These are phyloP conservation scores for Phyllosticta capitalensis DNA, from an alignment of 2,329 filamentous ascomycete species.

Conservation along the genomic window DNA sequence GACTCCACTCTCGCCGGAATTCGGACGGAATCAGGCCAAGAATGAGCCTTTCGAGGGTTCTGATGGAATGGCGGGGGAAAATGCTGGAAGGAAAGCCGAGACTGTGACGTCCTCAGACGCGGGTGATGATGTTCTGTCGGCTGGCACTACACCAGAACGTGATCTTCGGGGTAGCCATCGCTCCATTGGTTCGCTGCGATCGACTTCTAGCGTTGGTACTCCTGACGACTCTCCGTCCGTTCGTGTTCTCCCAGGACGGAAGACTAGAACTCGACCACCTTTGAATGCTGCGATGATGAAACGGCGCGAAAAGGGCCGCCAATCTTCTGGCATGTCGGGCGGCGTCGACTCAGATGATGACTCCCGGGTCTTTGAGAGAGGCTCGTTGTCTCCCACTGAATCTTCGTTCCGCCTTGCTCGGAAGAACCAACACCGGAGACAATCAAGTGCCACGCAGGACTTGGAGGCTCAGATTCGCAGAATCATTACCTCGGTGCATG, in stretches of 20 bases:
- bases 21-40: neutral
- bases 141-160: neutral
- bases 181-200: neutral
- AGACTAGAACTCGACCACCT: conserved; percentile 25
- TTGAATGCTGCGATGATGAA: conserved; percentile 36
- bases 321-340: conserved; percentile 3
- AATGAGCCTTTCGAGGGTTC: neutral
- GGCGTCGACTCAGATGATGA: conserved; percentile 3
- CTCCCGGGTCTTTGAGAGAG: neutral
- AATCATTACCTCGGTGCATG: conserved; percentile 68
- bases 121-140: neutral
- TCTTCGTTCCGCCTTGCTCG: neutral
- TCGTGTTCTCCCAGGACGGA: conserved; percentile 18
- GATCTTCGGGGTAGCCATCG: neutral
- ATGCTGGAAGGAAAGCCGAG: neutral
- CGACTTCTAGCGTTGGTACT: neutral
- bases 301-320: conserved; percentile 14
- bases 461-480: conserved; percentile 72
- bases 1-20: neutral
- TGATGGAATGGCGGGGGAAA: neutral
- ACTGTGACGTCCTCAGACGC: neutral
- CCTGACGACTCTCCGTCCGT: conserved; percentile 29
- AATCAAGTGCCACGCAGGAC: conserved; percentile 43
- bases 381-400: neutral
- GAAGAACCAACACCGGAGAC: neutral